Percentiles rank a stretch among this genome's conserved stretches.
Evolutionary conservation across 257 asterid species (phyloP).

Genomic region (Dorcoceras hygrometricum): DNA sequence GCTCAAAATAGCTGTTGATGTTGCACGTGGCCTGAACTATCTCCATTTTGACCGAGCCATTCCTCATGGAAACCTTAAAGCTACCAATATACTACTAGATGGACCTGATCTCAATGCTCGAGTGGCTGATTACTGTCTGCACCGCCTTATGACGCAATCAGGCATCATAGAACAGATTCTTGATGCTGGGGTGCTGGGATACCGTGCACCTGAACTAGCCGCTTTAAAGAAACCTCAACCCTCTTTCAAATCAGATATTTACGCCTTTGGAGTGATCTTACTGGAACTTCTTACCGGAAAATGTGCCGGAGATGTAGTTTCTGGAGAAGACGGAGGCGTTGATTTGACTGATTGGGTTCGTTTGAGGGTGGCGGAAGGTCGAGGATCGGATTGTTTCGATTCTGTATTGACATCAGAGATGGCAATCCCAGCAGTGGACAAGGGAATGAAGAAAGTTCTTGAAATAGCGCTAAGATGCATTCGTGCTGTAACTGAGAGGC

Average conservation of each 20-base stretch:
- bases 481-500: slow-evolving; percentile 80
- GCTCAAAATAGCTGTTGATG: slow-evolving; percentile 89
- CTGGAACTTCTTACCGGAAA: slow-evolving; percentile 86
- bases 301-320: slow-evolving; percentile 94
- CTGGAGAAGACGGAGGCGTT: slow-evolving; percentile 85
- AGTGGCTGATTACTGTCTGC: slow-evolving; percentile 90
- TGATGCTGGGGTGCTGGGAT: slow-evolving; percentile 89
- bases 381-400: slow-evolving; percentile 76
- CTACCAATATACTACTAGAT: slow-evolving; percentile 75
- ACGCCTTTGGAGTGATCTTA: slow-evolving; percentile 83
- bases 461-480: slow-evolving; percentile 85
- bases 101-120: slow-evolving; percentile 86
- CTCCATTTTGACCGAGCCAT: slow-evolving; percentile 97
- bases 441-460: slow-evolving; percentile 84
- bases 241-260: slow-evolving; percentile 89
- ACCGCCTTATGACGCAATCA: slow-evolving; percentile 92
- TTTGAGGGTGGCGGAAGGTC: slow-evolving; percentile 78
- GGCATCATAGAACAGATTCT: slow-evolving; percentile 91
- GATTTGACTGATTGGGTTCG: slow-evolving; percentile 93
- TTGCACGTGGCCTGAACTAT: slow-evolving; percentile 97
- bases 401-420: slow-evolving; percentile 47
- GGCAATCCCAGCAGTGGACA: slow-evolving; percentile 59
- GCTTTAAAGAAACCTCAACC: slow-evolving; percentile 83
- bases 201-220: slow-evolving; percentile 92
- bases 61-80: slow-evolving; percentile 95